Evolutionary conservation across 164 flowering plant genomes (phyloP), one percentile per base, ranked within the genome.

Genomic region (Litsea cubeba): DNA sequence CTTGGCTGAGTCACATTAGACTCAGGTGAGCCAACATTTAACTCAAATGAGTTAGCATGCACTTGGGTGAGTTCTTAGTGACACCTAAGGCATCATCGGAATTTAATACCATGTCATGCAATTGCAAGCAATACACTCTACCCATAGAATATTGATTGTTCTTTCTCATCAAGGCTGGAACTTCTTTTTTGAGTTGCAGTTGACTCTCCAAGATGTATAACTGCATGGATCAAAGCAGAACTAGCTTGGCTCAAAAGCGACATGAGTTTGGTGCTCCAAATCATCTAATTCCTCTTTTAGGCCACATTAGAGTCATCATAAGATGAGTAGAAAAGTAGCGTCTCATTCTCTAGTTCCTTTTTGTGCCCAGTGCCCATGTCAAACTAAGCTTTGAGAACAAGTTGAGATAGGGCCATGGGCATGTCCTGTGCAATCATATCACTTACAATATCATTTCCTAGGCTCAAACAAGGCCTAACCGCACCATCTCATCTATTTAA

Each of bases 381-480:
- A 35, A 66, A 26, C 69, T 32, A 72, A 73, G 63, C 75, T 73
- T 73, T 73, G 26, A 64, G 63, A 73, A 73, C 75, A 73, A 73
- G 75, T 50, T 73, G 75, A 23, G 24, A 65, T 65, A 50, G 75
- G 57, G 49, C 46, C 28, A 65, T 49, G 22, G 40, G 35, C 70
- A 40, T 65, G 70, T 51, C 62, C 8, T 17, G 8, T 40, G 69
- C 75, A 65, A 65, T 73, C 70, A 65, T 65, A 62, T 26, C 35
- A 10, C 10, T 70, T 51, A 12, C 62, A 68, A 40, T 68, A 35
- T 46, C 51, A 40, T 46, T 46, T 68, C 46, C 15, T 68, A 40
- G 54, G 58, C 24, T 12, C 62, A 70, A 70, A 14, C 28, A 69
- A 69, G 58, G 18, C 58, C 58, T 12, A 70, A 69, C 71, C 71